phyloP scores from a whole-genome alignment of 768 basidiomycete species.

The Russula compacta region DNA sequence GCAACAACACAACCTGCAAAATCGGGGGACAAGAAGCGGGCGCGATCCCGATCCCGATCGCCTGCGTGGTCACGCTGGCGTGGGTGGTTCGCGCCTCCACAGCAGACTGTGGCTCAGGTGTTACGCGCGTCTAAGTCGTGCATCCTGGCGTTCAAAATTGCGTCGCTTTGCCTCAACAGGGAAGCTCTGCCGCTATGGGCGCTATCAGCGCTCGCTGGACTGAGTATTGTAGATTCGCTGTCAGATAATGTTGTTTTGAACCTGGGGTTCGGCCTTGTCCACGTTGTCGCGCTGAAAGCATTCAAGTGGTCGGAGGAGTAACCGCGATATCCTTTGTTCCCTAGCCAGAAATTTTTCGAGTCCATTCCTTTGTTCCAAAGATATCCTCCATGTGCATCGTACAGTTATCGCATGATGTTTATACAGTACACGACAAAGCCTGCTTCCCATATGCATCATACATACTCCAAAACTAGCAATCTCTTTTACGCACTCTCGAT shows the following conservation, averaged over 20 bases:
- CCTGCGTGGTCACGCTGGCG: neutral
- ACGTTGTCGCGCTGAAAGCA: constrained; percentile 25
- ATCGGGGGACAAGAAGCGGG: neutral
- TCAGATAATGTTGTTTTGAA: constrained; percentile 34
- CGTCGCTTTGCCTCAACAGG: constrained; percentile 23
- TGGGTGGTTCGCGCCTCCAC: neutral
- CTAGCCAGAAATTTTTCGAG: neutral
- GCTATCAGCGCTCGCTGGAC: constrained; percentile 25
- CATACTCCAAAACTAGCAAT: neutral
- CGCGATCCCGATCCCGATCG: neutral
- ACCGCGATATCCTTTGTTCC: neutral
- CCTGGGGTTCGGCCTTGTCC: constrained; percentile 32
- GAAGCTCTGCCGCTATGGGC: constrained; percentile 22
- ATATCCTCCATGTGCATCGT: constrained; percentile 1
- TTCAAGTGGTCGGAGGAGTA: neutral
- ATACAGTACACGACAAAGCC: neutral
- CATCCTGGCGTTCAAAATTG: constrained; percentile 19
- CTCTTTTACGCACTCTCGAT: constrained; percentile 12
- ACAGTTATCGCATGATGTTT: neutral
- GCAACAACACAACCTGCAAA: neutral
- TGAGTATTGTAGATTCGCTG: constrained; percentile 40
- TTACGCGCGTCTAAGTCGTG: constrained; percentile 19
- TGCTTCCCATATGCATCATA: neutral
- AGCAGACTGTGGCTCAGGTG: neutral
- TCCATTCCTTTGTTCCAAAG: neutral